Evolutionary conservation across 2,329 filamentous ascomycete genomes (phyloP), one percentile per base, ranked within the genome.

Genomic region (Pleoardoris graminearum): DNA sequence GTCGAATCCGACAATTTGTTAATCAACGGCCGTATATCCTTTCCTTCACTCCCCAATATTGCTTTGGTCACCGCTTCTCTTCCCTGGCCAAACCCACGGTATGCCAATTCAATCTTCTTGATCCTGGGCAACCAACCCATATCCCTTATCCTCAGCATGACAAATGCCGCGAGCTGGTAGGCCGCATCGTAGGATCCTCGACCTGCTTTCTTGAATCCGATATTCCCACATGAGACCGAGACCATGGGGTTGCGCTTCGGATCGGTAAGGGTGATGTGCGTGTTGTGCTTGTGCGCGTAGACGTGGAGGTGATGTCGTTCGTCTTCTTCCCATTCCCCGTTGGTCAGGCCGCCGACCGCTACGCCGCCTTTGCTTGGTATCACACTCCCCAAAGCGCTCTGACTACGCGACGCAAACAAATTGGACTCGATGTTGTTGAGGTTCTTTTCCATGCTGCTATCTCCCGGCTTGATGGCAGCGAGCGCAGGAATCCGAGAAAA

Each of bases 61-160:
- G 92, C 89, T 81, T 97, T 99, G 49, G 86, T 86, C 48, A 91
- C 88, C 1, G 94, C 94, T 66, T 97, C 92, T 63, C 95, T 82
- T 1, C 94, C 94, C 8, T 82, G 78, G 1, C 93, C 94, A 70
- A 94, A 99, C 0, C 92, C 93, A 66, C 91, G 83, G 60, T 96
- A 79, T 4, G 92, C 80, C 45, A 99, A 79, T 75, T 97, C 91
- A 57, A 99, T 71, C 50, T 83, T 80, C 58, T 85, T 79, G 51
- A 97, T 95, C 63, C 90, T 85, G 60, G 85, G 79, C 66, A 91
- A 79, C 79, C 90, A 85, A 36, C 89, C 90, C 65, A 84, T 85
- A 75, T 96, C 91, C 70, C 92, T 86, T 59, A 99, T 88, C 72
- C 88, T 85, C 72, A 87, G 87, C 71, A 97, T 84, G 22, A 93